Conservation (phyloP, 495 filamentous ascomycete genomes). For the Penicillium steckii region DNA sequence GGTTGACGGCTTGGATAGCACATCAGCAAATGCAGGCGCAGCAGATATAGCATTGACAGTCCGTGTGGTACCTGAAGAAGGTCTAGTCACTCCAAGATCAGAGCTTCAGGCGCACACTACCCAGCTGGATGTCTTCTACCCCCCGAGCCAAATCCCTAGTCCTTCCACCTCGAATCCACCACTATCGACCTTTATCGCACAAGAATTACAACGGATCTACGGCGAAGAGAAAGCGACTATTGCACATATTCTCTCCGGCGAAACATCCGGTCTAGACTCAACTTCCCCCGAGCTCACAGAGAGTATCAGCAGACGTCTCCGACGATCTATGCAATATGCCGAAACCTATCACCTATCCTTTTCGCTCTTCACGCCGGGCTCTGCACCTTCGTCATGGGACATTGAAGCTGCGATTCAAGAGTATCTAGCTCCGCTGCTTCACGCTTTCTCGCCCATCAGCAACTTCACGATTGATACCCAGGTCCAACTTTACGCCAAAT, state of each 20-base stretch:
- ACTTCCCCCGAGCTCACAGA: slow-evolving; percentile 48
- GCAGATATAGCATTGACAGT: slow-evolving; percentile 66
- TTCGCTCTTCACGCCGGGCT: slow-evolving; percentile 82
- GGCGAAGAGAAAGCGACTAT: slow-evolving; percentile 88
- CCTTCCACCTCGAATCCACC: slow-evolving; percentile 67
- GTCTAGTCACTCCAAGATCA: slow-evolving; percentile 50
- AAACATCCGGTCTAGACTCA: slow-evolving; percentile 27
- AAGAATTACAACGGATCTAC: slow-evolving; percentile 75
- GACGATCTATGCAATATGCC: slow-evolving; percentile 84
- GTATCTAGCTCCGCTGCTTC: slow-evolving; percentile 78
- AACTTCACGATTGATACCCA: slow-evolving; percentile 98
- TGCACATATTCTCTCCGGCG: slow-evolving; percentile 69
- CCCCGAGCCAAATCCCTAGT: slow-evolving; percentile 69
- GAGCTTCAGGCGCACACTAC: slow-evolving; percentile 66
- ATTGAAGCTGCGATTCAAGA: slow-evolving; percentile 79
- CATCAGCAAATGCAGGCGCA: slow-evolving; percentile 22
- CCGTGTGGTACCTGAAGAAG: slow-evolving; percentile 63
- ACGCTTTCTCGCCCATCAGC: slow-evolving; percentile 76
- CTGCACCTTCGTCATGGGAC: slow-evolving; percentile 83
- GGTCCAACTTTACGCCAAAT: slow-evolving; percentile 85
- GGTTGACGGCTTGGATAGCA: background rate
- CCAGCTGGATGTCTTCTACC: slow-evolving; percentile 76
- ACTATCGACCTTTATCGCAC: slow-evolving; percentile 77
- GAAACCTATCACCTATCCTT: slow-evolving; percentile 95
- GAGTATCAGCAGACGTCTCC: slow-evolving; percentile 59